Conservation (phyloP, 129 eudicot species). For the Escallonia rubra region DNA sequence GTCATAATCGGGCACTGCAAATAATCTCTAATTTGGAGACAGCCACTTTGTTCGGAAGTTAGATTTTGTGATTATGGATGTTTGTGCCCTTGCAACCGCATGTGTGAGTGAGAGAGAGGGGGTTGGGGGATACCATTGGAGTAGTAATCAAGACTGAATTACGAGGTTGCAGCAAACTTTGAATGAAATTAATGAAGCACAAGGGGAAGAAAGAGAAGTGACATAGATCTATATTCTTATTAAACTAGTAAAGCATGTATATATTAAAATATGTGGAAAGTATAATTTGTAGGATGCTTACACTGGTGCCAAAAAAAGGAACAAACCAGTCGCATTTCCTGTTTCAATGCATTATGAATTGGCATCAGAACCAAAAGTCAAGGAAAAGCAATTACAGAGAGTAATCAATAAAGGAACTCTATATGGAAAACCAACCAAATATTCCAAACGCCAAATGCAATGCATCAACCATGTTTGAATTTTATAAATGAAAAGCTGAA, state of each 20-base stretch:
- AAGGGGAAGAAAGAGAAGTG: not conserved
- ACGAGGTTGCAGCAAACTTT: too few species aligned
- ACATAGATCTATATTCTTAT: not conserved
- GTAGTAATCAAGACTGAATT: not conserved
- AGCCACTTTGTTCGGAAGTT: too few species aligned
- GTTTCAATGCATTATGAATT: conserved; percentile 2
- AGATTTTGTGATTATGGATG: too few species aligned
- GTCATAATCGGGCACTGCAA: too few species aligned
- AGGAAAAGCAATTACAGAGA: not conserved
- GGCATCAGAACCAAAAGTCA: not conserved
- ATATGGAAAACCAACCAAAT: conserved; percentile 32
- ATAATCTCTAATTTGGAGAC: too few species aligned
- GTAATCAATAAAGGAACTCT: not conserved
- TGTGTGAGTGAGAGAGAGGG: too few species aligned
- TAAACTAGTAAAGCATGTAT: not conserved
- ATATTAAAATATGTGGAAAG: not conserved
- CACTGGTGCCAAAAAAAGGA: conserved; percentile 84
- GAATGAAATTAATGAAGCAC: not conserved
- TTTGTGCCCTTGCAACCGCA: too few species aligned
- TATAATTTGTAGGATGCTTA: conserved; percentile 21
- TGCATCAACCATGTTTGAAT: not conserved
- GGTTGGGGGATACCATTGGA: too few species aligned
- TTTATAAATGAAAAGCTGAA: not conserved
- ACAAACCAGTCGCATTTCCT: conserved; percentile 81
- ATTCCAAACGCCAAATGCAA: conserved; percentile 50